These are phyloP conservation scores for Anethum foeniculum DNA, from an alignment of 140 eudicot genomes.

Conservation along the genomic window DNA sequence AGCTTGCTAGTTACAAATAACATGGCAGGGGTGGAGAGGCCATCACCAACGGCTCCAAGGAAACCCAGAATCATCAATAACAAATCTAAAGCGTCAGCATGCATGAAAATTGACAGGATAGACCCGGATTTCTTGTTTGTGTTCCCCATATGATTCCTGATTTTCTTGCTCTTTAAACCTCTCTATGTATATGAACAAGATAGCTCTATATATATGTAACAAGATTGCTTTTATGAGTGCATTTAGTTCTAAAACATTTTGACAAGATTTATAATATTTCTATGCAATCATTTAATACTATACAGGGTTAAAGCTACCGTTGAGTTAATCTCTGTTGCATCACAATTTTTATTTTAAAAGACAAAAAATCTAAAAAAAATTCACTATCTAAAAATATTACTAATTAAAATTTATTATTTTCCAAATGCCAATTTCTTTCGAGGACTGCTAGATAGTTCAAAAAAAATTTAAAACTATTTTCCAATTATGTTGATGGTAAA, in stretches of 20 bases:
- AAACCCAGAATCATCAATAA: conserved; percentile 62
- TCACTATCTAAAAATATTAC: too few relatives aligned
- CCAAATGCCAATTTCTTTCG: too few relatives aligned
- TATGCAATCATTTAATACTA: too few relatives aligned
- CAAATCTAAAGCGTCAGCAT: conserved; percentile 53
- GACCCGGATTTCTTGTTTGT: background rate
- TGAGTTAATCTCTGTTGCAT: background rate
- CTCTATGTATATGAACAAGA: background rate
- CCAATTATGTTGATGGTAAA: too few relatives aligned
- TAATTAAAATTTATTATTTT: too few relatives aligned
- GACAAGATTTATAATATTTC: background rate
- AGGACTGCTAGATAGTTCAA: too few relatives aligned
- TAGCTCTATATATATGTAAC: background rate
- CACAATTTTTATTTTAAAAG: too few relatives aligned
- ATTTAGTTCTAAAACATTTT: background rate
- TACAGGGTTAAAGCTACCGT: background rate
- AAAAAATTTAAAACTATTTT: too few relatives aligned
- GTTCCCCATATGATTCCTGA: background rate
- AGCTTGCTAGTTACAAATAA: conserved; percentile 48
- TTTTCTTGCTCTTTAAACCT: background rate
- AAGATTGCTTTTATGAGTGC: background rate
- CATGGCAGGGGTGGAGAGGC: conserved; percentile 49
- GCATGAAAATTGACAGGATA: conserved; percentile 65
- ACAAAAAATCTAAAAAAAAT: too few relatives aligned
- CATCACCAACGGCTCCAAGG: conserved; percentile 70